Conservation (phyloP, 176 grass and related monocot species). For the Melocanna baccifera region DNA sequence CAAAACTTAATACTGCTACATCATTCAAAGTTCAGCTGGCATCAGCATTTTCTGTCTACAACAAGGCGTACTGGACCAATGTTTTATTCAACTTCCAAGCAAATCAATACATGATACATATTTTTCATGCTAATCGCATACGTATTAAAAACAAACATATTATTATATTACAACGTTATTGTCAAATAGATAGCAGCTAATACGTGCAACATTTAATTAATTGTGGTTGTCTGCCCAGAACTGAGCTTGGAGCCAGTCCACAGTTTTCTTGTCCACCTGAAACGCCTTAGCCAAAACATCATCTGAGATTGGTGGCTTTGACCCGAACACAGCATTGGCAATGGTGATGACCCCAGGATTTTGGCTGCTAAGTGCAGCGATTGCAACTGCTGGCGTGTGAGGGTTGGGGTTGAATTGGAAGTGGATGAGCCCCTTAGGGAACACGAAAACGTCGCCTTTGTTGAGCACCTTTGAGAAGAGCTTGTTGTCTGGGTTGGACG, state of each 20-base stretch:
- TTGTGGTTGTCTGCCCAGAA: slow-evolving; percentile 2
- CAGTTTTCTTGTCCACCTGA: neutral
- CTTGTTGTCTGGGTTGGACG: neutral
- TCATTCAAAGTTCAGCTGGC: neutral
- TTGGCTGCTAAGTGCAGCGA: neutral
- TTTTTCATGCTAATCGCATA: neutral
- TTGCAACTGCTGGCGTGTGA: neutral
- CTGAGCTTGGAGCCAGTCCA: slow-evolving; percentile 15
- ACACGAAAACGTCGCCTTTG: neutral
- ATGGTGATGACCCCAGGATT: neutral
- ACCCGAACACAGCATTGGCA: slow-evolving; percentile 5
- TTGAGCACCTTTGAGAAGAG: neutral
- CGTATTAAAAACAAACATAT: neutral
- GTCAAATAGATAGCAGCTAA: neutral
- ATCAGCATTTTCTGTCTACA: neutral
- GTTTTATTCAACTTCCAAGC: neutral
- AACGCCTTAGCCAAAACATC: slow-evolving; percentile 5
- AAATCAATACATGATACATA: neutral
- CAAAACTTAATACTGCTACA: too few relatives aligned
- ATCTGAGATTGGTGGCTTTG: neutral
- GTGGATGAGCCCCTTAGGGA: neutral
- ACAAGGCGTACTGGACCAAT: neutral
- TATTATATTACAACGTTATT: neutral
- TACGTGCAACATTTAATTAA: neutral
- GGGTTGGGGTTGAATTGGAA: neutral